phyloP scores from a whole-genome alignment of 176 grass and related monocot species.

The Triticum dicoccoides region DNA sequence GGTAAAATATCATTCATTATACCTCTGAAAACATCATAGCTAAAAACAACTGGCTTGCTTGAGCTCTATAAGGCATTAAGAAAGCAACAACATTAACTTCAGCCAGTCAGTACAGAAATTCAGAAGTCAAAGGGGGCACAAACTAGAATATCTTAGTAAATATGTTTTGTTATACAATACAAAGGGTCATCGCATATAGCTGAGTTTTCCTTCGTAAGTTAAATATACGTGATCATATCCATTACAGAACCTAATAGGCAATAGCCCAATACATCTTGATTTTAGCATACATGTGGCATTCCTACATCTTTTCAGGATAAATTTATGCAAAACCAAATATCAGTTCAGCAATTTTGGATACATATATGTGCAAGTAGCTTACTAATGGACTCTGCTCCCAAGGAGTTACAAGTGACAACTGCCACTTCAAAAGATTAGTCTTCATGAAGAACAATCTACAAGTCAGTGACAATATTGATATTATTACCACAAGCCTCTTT shows the following conservation, averaged over 20 bases:
- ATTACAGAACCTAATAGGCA: background rate
- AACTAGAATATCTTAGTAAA: background rate
- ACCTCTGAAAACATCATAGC: constrained; percentile 72
- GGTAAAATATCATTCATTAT: constrained; percentile 78
- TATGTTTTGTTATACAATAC: background rate
- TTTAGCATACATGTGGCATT: background rate
- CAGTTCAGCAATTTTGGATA: constrained; percentile 3
- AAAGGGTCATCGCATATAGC: background rate
- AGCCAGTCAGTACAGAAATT: constrained; percentile 20
- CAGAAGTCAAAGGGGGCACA: background rate
- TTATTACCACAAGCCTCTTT: background rate
- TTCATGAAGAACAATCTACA: background rate
- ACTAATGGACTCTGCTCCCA: constrained; percentile 1
- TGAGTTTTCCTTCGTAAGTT: background rate
- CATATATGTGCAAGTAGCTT: background rate
- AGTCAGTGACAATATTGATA: background rate
- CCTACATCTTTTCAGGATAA: background rate
- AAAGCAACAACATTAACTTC: constrained; percentile 17
- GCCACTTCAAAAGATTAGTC: background rate
- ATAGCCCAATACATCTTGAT: background rate
- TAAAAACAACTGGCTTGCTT: constrained; percentile 65
- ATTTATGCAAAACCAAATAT: background rate
- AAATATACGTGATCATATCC: constrained; percentile 1
- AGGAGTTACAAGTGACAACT: background rate
- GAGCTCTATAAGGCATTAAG: constrained; percentile 43